Conservation (phyloP, 371 early-diverging fungal genomes). For the Mortierella polycephala region DNA sequence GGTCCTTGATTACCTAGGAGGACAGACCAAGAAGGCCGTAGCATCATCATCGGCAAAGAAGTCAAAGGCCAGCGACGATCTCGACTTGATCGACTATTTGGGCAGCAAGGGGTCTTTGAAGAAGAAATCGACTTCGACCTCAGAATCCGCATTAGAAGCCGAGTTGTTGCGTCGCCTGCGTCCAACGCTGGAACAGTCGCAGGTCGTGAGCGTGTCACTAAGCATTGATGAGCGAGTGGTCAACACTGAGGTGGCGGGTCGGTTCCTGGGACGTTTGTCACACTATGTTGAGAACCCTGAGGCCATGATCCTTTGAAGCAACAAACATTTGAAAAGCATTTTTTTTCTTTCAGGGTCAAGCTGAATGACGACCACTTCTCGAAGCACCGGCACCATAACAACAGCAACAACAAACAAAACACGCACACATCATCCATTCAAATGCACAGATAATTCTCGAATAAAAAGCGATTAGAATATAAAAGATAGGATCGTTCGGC, state of each 20-base stretch:
- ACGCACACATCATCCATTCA: too few relatives aligned
- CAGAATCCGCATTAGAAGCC: conserved; percentile 38
- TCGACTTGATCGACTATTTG: conserved; percentile 52
- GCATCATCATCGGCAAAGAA: conserved; percentile 45
- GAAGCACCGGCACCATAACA: too few relatives aligned
- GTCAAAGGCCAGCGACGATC: conserved; percentile 28
- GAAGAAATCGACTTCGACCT: conserved; percentile 41
- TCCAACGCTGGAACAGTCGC: conserved; percentile 55
- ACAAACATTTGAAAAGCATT: too few relatives aligned
- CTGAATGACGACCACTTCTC: too few relatives aligned
- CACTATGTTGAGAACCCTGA: conserved; percentile 74
- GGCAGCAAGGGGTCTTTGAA: conserved; percentile 34
- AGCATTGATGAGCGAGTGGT: conserved; percentile 77
- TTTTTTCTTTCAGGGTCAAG: neutral
- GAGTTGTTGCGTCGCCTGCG: conserved; percentile 46
- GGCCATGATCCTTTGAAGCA: conserved; percentile 59
- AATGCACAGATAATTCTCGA: too few relatives aligned
- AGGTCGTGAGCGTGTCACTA: conserved; percentile 66
- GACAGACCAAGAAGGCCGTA: conserved; percentile 63
- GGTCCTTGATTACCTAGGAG: conserved; percentile 46
- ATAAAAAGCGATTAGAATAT: too few relatives aligned
- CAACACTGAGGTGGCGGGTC: conserved; percentile 75
- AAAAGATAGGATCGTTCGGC: too few relatives aligned
- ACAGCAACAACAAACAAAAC: too few relatives aligned
- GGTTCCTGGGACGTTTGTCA: conserved; percentile 70